These are phyloP conservation scores for Lactarius tabidus DNA, from an alignment of 768 basidiomycete genomes.

Conservation along the genomic window DNA sequence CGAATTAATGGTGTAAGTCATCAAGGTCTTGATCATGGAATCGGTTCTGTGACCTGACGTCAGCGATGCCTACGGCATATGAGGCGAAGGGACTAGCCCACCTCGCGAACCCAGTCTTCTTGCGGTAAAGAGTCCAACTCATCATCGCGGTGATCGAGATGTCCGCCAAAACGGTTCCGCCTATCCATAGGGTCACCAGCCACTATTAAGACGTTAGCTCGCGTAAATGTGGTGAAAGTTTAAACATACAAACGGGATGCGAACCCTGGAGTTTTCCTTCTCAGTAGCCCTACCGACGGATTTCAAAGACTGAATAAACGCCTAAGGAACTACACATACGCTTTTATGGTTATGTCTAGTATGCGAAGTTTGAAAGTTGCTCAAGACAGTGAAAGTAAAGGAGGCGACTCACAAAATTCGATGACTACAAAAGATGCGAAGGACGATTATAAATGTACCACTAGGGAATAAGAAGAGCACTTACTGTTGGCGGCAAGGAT, in stretches of 20 bases:
- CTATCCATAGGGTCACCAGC: conserved; percentile 42
- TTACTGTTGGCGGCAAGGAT: conserved; percentile 43
- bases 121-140: conserved; percentile 45
- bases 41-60: conserved; percentile 26
- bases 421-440: conserved; percentile 18
- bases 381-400: background rate
- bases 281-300: conserved; percentile 9
- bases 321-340: conserved; percentile 32
- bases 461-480: conserved; percentile 12
- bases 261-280: no score
- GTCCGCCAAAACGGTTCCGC: conserved; percentile 47
- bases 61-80: no score
- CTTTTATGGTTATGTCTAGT: conserved; percentile 46
- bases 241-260: conserved; percentile 26
- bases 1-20: conserved; percentile 30
- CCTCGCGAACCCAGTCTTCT: conserved; percentile 45
- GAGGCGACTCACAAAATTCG: conserved; percentile 28
- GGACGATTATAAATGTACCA: background rate
- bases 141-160: conserved; percentile 46
- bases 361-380: background rate
- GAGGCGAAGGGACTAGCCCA: conserved; percentile 23
- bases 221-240: background rate
- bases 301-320: conserved; percentile 3
- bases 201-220: conserved; percentile 32
- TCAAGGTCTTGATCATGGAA: conserved; percentile 28